phyloP scores from a whole-genome alignment of 176 grass and related monocot genomes.

The Carex parvula region DNA sequence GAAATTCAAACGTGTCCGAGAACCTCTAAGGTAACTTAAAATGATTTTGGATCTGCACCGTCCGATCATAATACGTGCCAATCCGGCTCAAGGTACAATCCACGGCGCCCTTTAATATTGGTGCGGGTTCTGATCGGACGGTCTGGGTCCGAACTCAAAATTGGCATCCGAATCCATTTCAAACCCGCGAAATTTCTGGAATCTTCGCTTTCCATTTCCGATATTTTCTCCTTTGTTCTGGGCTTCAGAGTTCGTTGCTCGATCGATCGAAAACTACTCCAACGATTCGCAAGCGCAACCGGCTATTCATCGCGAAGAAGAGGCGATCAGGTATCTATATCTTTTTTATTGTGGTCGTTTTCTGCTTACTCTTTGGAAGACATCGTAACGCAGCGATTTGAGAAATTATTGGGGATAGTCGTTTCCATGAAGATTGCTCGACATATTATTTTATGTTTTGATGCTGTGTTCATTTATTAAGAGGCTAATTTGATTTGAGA shows the following conservation, averaged over 20 bases:
- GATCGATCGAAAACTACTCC: not conserved
- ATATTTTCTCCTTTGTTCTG: not conserved
- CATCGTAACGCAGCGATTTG: not conserved
- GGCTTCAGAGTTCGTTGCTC: not conserved
- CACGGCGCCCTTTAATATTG: no score
- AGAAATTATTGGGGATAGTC: not conserved
- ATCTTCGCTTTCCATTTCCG: conserved; percentile 1
- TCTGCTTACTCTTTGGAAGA: not conserved
- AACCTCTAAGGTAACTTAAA: no score
- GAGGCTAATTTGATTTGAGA: not conserved
- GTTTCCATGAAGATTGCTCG: not conserved
- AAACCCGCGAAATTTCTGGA: conserved; percentile 21
- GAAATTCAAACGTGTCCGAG: no score
- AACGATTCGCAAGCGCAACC: not conserved
- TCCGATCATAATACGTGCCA: no score
- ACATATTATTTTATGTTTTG: not conserved
- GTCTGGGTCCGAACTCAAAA: no score
- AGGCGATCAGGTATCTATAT: conserved; percentile 18
- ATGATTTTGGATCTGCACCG: no score
- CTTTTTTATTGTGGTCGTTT: not conserved
- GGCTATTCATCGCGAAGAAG: not conserved
- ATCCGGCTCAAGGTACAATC: no score
- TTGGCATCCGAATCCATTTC: not conserved
- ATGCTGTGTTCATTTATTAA: not conserved
- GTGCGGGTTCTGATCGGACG: no score